Percentiles rank a stretch among this genome's conserved stretches.
These are phyloP conservation scores for Scedosporium apiospermum DNA, from an alignment of 2,329 filamentous ascomycete species.

Conservation along the genomic window DNA sequence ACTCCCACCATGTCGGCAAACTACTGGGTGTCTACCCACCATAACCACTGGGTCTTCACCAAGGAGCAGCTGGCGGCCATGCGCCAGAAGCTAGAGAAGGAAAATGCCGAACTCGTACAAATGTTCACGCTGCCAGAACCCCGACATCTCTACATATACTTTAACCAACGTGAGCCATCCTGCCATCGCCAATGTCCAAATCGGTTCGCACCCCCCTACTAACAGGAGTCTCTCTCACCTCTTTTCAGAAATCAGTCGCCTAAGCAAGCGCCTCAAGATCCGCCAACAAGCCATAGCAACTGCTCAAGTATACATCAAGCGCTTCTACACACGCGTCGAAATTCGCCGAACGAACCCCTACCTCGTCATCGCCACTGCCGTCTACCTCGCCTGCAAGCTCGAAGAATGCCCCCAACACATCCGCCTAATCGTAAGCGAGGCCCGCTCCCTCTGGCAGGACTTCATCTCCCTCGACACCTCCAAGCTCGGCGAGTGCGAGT, in stretches of 20 bases:
- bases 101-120: slow-evolving; percentile 63
- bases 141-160: slow-evolving; percentile 80
- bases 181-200: neutral
- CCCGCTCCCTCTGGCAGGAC: slow-evolving; percentile 76
- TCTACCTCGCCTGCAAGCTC: slow-evolving; percentile 96
- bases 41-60: slow-evolving; percentile 82
- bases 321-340: slow-evolving; percentile 86
- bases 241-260: slow-evolving; percentile 60
- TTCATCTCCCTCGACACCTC: slow-evolving; percentile 67
- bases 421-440: slow-evolving; percentile 77
- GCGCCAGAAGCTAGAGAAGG: slow-evolving; percentile 67
- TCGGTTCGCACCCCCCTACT: neutral
- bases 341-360: slow-evolving; percentile 91
- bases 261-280: slow-evolving; percentile 74
- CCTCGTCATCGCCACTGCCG: slow-evolving; percentile 80
- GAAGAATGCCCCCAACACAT: slow-evolving; percentile 97
- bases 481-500: slow-evolving; percentile 88
- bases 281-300: slow-evolving; percentile 91
- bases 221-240: slow-evolving; percentile 4
- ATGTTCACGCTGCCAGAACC: slow-evolving; percentile 75
- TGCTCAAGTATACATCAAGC: slow-evolving; percentile 86
- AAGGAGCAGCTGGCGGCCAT: slow-evolving; percentile 68
- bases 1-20: slow-evolving; percentile 73
- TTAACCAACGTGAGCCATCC: slow-evolving; percentile 67
- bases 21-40: slow-evolving; percentile 94